Evolutionary conservation across 305 asterid species (phyloP).

Genomic region (Fraxinus dipetala): DNA sequence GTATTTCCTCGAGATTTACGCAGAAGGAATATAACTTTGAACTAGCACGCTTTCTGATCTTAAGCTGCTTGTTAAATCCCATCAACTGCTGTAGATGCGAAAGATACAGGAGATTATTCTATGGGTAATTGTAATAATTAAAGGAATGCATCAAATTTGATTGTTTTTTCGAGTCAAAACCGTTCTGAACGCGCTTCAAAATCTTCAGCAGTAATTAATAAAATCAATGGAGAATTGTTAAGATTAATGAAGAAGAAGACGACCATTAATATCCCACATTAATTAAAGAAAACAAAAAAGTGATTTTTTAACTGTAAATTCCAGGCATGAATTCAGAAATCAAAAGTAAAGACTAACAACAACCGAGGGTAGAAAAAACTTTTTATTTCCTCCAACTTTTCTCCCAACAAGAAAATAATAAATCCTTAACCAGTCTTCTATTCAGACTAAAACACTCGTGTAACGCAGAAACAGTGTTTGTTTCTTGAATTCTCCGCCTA

Average conservation of each 20-base stretch:
- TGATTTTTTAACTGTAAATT: not conserved
- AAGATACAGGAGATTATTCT: not conserved
- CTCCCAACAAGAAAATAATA: not conserved
- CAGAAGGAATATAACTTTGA: no score
- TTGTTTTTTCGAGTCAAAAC: not conserved
- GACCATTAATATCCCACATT: not conserved
- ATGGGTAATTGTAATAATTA: not conserved
- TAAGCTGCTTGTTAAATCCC: not conserved
- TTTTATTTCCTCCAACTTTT: not conserved
- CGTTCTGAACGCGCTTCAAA: not conserved
- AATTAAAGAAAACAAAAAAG: not conserved
- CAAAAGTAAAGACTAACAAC: not conserved
- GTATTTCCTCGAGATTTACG: no score
- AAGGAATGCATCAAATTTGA: not conserved
- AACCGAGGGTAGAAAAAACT: constrained; percentile 14
- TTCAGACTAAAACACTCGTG: not conserved
- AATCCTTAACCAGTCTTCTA: not conserved
- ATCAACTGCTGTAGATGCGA: not conserved
- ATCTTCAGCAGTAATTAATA: constrained; percentile 7
- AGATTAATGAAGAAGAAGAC: not conserved
- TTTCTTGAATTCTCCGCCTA: not conserved
- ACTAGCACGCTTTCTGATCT: not conserved
- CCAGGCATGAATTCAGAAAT: constrained; percentile 12
- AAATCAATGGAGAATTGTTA: constrained; percentile 17
- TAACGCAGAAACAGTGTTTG: not conserved